phyloP scores from a whole-genome alignment of 805 yeast species.

The Wickerhamiella bombiphila region DNA sequence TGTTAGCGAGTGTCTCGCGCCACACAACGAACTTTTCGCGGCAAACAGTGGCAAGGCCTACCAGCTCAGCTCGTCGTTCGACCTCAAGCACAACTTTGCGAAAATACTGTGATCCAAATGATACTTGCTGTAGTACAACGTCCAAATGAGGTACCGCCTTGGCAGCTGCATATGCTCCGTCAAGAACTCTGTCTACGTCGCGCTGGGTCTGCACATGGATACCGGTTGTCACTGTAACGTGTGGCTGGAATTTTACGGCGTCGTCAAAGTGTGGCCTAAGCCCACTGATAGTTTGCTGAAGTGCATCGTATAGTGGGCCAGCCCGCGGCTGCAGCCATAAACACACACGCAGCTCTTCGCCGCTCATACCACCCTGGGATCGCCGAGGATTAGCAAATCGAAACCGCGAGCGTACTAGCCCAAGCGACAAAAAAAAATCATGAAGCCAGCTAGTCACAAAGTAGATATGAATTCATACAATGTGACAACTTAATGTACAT shows the following conservation, averaged over 20 bases:
- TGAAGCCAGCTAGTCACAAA: too few relatives aligned
- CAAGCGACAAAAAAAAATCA: too few relatives aligned
- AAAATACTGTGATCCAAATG: constrained; percentile 36
- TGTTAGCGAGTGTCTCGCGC: constrained; percentile 14
- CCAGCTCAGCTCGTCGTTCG: constrained; percentile 31
- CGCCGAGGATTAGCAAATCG: too few relatives aligned
- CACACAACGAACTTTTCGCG: constrained; percentile 24
- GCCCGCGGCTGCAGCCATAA: constrained; percentile 64
- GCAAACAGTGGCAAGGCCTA: constrained; percentile 34
- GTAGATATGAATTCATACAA: too few relatives aligned
- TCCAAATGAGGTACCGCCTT: constrained; percentile 27
- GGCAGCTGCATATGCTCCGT: constrained; percentile 44
- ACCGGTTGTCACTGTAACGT: constrained; percentile 58
- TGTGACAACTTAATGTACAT: too few relatives aligned
- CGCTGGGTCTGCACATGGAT: constrained; percentile 35
- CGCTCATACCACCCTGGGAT: too few relatives aligned
- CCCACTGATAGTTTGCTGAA: constrained; percentile 47
- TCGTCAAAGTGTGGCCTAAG: constrained; percentile 58
- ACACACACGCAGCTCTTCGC: too few relatives aligned
- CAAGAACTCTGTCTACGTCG: constrained; percentile 45
- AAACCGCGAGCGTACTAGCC: too few relatives aligned
- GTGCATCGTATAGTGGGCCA: constrained; percentile 38
- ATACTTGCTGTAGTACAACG: constrained; percentile 30
- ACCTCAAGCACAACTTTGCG: constrained; percentile 41
- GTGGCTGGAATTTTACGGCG: constrained; percentile 59